Conservation (phyloP, 805 yeast species). For the Starmerella sp. region DNA sequence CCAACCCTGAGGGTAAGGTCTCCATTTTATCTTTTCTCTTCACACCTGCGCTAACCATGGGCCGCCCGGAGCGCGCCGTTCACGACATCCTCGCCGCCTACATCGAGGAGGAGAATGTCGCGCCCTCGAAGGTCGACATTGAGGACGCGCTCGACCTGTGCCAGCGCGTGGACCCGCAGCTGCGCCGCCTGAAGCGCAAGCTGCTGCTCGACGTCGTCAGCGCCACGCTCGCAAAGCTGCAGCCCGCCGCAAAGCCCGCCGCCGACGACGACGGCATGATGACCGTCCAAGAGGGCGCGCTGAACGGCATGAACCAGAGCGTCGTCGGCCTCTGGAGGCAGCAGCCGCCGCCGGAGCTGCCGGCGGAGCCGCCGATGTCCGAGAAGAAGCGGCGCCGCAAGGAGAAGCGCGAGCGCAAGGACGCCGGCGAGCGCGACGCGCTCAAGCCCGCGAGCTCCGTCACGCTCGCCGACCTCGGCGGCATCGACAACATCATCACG, state of each 20-base stretch:
- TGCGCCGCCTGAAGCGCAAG: conserved; percentile 58
- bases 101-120: conserved; percentile 33
- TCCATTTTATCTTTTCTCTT: neutral
- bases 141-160: conserved; percentile 29
- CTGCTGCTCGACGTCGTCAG: conserved; percentile 54
- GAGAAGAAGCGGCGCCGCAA: conserved; percentile 4
- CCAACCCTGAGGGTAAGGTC: conserved; percentile 5
- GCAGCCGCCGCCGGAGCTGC: conserved; percentile 14
- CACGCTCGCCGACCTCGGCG: conserved; percentile 70
- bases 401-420: conserved; percentile 2
- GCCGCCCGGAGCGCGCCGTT: conserved; percentile 21
- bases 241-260: conserved; percentile 29
- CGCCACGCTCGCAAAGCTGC: conserved; percentile 46
- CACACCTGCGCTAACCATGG: conserved; percentile 22
- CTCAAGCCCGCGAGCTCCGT: conserved; percentile 34
- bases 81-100: conserved; percentile 24
- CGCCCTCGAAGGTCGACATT: conserved; percentile 11
- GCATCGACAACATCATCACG: conserved; percentile 72
- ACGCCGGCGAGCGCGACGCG: conserved; percentile 29
- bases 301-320: conserved; percentile 63
- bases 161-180: conserved; percentile 52
- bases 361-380: neutral
- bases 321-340: conserved; percentile 58
- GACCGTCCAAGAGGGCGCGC: conserved; percentile 44
- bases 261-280: conserved; percentile 40